Percentiles rank a stretch among this genome's conserved stretches.
Conservation (phyloP, 805 yeast genomes). For the Wickerhamomyces xylosicus region DNA sequence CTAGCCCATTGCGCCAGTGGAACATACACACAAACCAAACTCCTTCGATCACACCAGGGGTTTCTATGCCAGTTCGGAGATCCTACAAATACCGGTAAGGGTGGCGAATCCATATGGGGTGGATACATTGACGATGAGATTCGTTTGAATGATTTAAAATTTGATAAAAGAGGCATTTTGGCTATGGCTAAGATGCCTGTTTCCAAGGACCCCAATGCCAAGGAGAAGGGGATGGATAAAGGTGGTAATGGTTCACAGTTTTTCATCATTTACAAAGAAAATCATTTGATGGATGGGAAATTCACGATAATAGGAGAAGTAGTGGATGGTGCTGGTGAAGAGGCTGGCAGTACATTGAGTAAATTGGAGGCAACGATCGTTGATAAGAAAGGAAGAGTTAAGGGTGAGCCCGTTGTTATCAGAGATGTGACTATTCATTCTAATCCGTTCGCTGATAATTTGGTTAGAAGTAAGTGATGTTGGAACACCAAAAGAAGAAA, state of each 20-base stretch:
- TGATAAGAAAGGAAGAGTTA: slow-evolving; percentile 28
- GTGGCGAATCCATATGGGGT: slow-evolving; percentile 76
- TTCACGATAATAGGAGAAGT: slow-evolving; percentile 76
- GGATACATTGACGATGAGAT: slow-evolving; percentile 76
- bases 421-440: slow-evolving; percentile 28
- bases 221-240: no score
- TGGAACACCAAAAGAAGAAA: no score
- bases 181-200: no score
- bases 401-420: slow-evolving; percentile 18
- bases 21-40: slow-evolving; percentile 36
- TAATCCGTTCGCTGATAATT: slow-evolving; percentile 28
- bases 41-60: slow-evolving; percentile 62
- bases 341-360: slow-evolving; percentile 18
- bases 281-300: slow-evolving; percentile 66
- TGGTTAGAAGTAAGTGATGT: background rate
- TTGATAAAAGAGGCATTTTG: background rate
- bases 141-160: slow-evolving; percentile 19
- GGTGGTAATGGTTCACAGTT: slow-evolving; percentile 35
- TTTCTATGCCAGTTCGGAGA: slow-evolving; percentile 87
- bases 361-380: slow-evolving; percentile 17
- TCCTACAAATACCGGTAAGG: slow-evolving; percentile 66
- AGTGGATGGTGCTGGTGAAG: slow-evolving; percentile 35
- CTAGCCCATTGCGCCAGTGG: slow-evolving; percentile 36
- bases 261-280: slow-evolving; percentile 73
- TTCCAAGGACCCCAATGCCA: no score